Percentiles rank a stretch among this genome's conserved stretches.
Evolutionary conservation across 1,139 yeast genomes (phyloP).

Genomic region (Blastobotrys serpentis): DNA sequence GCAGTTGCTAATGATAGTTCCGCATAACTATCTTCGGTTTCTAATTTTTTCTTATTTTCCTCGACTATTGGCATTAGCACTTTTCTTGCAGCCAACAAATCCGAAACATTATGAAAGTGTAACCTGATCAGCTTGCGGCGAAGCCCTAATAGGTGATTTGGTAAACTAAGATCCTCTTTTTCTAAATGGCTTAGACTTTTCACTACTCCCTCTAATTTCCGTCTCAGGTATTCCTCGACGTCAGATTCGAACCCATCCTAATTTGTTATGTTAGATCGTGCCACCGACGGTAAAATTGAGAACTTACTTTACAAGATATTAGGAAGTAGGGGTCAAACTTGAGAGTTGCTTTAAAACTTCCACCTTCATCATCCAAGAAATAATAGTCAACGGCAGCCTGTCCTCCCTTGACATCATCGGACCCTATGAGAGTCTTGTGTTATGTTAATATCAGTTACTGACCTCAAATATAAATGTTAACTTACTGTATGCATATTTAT

Average conservation of each 20-base stretch:
- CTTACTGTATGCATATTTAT: slow-evolving; percentile 61
- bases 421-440: slow-evolving; percentile 51
- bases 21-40: slow-evolving; percentile 69
- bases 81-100: slow-evolving; percentile 72
- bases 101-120: slow-evolving; percentile 71
- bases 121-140: slow-evolving; percentile 63
- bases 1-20: slow-evolving; percentile 44
- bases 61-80: slow-evolving; percentile 65
- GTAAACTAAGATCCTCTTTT: slow-evolving; percentile 76
- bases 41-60: slow-evolving; percentile 63
- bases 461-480: background rate
- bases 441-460: slow-evolving; percentile 3
- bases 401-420: slow-evolving; percentile 58
- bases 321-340: slow-evolving; percentile 87
- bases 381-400: slow-evolving; percentile 90
- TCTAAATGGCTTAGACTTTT: slow-evolving; percentile 54
- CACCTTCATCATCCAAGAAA: slow-evolving; percentile 97
- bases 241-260: slow-evolving; percentile 55
- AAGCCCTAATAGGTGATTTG: slow-evolving; percentile 85
- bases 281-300: too few species aligned
- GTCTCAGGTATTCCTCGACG: slow-evolving; percentile 80
- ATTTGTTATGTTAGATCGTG: too few species aligned
- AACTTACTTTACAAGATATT: slow-evolving; percentile 55
- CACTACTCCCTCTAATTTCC: slow-evolving; percentile 60
- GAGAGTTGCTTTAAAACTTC: slow-evolving; percentile 82